Evolutionary conservation across 2,329 filamentous ascomycete genomes (phyloP), one percentile per base, ranked within the genome.

Genomic region (Aureobasidium zeae): DNA sequence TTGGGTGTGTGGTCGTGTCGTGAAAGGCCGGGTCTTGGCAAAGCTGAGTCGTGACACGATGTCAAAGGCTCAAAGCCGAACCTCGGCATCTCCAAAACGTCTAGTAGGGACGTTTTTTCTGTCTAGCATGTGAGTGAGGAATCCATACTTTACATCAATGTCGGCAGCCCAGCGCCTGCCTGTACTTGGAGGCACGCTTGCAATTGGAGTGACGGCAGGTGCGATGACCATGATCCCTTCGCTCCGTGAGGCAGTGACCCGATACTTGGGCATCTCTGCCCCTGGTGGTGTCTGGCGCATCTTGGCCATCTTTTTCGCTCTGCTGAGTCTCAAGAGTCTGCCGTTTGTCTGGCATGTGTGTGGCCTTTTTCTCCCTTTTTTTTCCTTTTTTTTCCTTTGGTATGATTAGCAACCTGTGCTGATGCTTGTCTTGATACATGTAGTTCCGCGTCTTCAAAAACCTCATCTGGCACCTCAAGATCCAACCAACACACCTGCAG

Each of bases 321-420:
- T 81, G 6, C 53, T 75, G 31, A 89, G 88, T 60, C 69, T 81
- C 65, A 89, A 89, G 70, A 83, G 73, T 48, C 56, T 87, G 48
- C 84, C 84, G 0, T 71, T 85, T 30, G 74, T 76, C 8, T 89
- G 84, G 84, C 86, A 85, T 52, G 79, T 84, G 17, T 19, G 39
- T 43, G 2, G 12, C n/a, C 9, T 7, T 12, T 10, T 6, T 16
- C 6, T 31, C 29, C n/a, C n/a, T n/a, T n/a, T n/a, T n/a, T n/a
- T n/a, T n/a, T n/a, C n/a, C n/a, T n/a, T n/a, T n/a, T n/a, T n/a
- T n/a, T n/a, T n/a, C n/a, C n/a, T n/a, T n/a, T n/a, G n/a, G n/a
- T n/a, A 17, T 15, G 11, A 15, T n/a, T n/a, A 31, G 5, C 4
- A 16, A 31, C 11, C 3, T 16, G 29, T 16, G 5, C 3, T 31